Conservation (phyloP, 768 basidiomycete genomes). For the Lactarius pseudohatsudake region DNA sequence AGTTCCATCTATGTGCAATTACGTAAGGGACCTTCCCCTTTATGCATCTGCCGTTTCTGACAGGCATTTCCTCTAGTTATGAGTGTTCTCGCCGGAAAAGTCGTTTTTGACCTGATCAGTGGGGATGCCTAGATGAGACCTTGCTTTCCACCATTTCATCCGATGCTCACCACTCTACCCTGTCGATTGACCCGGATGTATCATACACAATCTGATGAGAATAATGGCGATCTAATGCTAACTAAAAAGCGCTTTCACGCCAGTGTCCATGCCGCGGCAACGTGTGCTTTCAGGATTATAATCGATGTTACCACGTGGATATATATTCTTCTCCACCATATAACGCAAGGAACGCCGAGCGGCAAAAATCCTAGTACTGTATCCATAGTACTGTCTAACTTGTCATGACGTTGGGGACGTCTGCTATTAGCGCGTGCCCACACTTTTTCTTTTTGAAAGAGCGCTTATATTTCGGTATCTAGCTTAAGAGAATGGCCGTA, state of each 20-base stretch:
- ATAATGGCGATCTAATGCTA: not conserved
- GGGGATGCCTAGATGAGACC: conserved; percentile 10
- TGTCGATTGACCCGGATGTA: not conserved
- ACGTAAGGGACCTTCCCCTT: conserved; percentile 1
- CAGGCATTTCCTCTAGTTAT: conserved; percentile 6
- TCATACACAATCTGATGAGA: not conserved
- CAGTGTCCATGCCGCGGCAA: not conserved
- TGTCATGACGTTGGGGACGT: not conserved
- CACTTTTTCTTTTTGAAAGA: not conserved
- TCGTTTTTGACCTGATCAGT: conserved; percentile 15
- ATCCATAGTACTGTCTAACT: not conserved
- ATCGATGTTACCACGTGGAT: not conserved
- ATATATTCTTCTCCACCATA: not conserved
- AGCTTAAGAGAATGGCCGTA: too few relatives aligned
- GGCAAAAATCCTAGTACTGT: not conserved
- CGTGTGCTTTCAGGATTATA: not conserved
- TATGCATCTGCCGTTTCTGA: not conserved
- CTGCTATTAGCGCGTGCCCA: not conserved
- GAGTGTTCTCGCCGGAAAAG: conserved; percentile 4
- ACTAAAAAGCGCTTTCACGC: not conserved
- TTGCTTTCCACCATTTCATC: not conserved
- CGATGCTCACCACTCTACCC: not conserved
- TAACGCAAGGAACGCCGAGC: not conserved
- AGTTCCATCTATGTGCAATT: not conserved
- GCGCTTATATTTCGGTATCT: too few relatives aligned